phyloP scores from a whole-genome alignment of 768 basidiomycete genomes.

The Rhizopogon vinicolor region DNA sequence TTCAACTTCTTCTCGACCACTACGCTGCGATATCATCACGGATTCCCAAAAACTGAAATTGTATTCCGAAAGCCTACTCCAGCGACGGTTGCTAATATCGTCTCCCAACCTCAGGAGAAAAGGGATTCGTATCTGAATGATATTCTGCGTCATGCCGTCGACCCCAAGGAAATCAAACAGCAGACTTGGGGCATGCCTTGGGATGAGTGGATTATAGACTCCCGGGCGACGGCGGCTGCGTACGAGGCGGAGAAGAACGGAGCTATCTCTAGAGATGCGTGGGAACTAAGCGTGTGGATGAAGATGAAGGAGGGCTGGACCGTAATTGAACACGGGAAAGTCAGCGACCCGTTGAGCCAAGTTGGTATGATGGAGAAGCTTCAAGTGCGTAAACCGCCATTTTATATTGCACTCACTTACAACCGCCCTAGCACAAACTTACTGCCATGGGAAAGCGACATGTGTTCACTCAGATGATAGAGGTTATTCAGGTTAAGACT shows the following conservation, averaged over 20 bases:
- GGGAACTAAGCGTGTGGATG: constrained; percentile 31
- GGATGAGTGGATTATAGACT: constrained; percentile 29
- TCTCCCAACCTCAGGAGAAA: constrained; percentile 20
- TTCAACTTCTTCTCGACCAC: constrained; percentile 16
- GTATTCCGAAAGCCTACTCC: constrained; percentile 26
- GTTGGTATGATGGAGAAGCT: constrained; percentile 25
- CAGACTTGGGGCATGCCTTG: constrained; percentile 23
- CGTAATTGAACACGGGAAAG: constrained; percentile 24
- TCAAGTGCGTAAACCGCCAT: constrained; percentile 12
- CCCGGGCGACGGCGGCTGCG: constrained; percentile 23
- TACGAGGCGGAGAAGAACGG: constrained; percentile 17
- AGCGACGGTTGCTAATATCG: constrained; percentile 20
- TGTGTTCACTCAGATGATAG: constrained; percentile 28
- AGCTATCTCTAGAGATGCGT: constrained; percentile 14
- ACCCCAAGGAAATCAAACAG: constrained; percentile 24
- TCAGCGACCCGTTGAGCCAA: constrained; percentile 13
- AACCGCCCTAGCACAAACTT: constrained; percentile 18
- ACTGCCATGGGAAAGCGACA: constrained; percentile 24
- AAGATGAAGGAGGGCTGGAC: constrained; percentile 23
- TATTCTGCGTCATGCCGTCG: constrained; percentile 21
- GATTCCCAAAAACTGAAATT: constrained; percentile 23
- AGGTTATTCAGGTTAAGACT: constrained; percentile 27
- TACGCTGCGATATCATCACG: constrained; percentile 19
- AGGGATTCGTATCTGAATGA: constrained; percentile 20
- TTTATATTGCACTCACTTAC: background rate